These are phyloP conservation scores for Tetratostichococcus sp. DNA, from an alignment of 139 green algal species.

Conservation along the genomic window DNA sequence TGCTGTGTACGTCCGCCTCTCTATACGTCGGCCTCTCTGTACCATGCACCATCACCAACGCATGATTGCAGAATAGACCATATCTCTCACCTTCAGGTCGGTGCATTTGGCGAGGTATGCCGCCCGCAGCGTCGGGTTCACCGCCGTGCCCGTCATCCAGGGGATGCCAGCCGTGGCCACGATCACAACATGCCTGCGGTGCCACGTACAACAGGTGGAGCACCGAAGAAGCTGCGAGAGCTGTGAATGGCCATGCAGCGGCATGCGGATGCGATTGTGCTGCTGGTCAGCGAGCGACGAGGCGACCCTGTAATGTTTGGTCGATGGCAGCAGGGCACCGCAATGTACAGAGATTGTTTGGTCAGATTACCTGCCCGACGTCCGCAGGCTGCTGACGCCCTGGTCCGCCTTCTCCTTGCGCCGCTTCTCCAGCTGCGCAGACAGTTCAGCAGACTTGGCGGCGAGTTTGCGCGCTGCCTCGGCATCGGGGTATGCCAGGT, in stretches of 20 bases:
- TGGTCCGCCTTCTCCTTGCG: not conserved
- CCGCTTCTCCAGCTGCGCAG: not conserved
- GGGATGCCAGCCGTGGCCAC: conserved; percentile 95
- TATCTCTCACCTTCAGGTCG: conserved; percentile 6
- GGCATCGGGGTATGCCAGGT: too few relatives aligned
- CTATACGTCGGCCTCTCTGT: too few relatives aligned
- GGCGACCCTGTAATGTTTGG: too few relatives aligned
- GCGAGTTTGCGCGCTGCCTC: too few relatives aligned
- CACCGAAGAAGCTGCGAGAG: too few relatives aligned
- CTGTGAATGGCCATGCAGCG: not conserved
- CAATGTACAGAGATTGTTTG: too few relatives aligned
- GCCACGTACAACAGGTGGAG: too few relatives aligned
- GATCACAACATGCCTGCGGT: conserved; percentile 79
- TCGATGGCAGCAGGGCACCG: not conserved
- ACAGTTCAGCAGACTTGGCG: not conserved
- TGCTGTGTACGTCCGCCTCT: too few relatives aligned
- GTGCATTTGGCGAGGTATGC: conserved; percentile 80
- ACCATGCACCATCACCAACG: too few relatives aligned
- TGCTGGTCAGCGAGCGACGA: too few relatives aligned
- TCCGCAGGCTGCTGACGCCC: not conserved
- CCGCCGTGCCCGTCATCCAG: conserved; percentile 98
- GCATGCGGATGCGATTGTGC: too few relatives aligned
- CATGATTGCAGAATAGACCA: too few relatives aligned
- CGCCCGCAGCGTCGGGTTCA: conserved; percentile 96
- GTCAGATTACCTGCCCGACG: conserved; percentile 1